Conservation (phyloP, 306 rosid species). For the Prunus padus region DNA sequence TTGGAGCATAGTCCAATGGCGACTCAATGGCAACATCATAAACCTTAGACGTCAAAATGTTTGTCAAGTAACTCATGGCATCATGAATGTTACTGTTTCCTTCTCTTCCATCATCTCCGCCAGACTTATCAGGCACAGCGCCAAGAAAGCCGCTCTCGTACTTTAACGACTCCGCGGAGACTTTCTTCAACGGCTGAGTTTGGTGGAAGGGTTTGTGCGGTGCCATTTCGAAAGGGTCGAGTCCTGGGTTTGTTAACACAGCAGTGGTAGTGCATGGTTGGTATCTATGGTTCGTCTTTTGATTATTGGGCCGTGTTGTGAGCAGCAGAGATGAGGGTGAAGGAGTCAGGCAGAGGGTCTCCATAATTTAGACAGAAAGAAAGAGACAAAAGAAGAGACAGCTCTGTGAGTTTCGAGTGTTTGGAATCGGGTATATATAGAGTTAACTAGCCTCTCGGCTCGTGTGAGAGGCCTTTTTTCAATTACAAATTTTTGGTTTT, state of each 20-base stretch:
- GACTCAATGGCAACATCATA: conserved; percentile 79
- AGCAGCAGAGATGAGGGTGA: neutral
- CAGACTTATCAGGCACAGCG: conserved; percentile 40
- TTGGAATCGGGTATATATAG: too few species aligned
- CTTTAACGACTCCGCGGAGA: conserved; percentile 32
- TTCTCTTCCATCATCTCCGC: neutral
- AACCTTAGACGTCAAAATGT: conserved; percentile 64
- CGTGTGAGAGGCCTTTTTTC: too few species aligned
- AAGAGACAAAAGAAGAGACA: too few species aligned
- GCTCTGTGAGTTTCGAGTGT: too few species aligned
- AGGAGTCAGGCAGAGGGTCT: too few species aligned
- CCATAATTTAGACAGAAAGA: too few species aligned
- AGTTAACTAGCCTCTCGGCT: too few species aligned
- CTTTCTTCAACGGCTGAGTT: neutral
- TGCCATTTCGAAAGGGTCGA: neutral
- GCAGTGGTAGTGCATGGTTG: neutral
- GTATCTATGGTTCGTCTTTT: neutral
- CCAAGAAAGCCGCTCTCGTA: conserved; percentile 81
- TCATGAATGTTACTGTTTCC: conserved; percentile 5
- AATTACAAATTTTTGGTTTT: too few species aligned
- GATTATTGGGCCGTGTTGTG: neutral
- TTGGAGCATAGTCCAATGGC: conserved; percentile 70
- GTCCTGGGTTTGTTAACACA: neutral
- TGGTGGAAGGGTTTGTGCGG: neutral
- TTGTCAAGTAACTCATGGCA: conserved; percentile 72